phyloP scores from a whole-genome alignment of 2,329 filamentous ascomycete genomes.

The Apiospora malaysiana region DNA sequence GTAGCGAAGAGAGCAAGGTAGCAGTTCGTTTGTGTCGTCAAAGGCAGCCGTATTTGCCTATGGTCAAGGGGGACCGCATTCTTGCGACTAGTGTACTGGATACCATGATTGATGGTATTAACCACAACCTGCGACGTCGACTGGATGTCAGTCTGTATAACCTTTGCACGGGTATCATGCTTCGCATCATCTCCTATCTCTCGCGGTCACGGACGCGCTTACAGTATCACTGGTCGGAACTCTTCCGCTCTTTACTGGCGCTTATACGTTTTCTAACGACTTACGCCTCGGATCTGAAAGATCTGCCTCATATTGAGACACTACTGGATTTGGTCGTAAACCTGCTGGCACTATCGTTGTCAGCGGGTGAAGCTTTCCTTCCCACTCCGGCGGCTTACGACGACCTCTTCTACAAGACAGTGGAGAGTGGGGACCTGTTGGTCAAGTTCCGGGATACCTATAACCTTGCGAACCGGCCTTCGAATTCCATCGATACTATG shows the following conservation, averaged over 20 bases:
- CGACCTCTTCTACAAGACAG: conserved; percentile 97
- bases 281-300: conserved; percentile 79
- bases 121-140: conserved; percentile 87
- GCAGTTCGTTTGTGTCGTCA: conserved; percentile 87
- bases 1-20: conserved; percentile 76
- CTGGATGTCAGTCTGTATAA: conserved; percentile 87
- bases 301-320: conserved; percentile 70
- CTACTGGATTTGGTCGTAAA: conserved; percentile 82
- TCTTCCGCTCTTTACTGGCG: conserved; percentile 88
- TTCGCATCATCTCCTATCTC: conserved; percentile 83
- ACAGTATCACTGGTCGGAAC: conserved; percentile 90
- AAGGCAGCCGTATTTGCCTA: conserved; percentile 81
- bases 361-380: conserved; percentile 87
- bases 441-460: conserved; percentile 84
- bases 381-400: conserved; percentile 89
- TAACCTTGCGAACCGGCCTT: conserved; percentile 59
- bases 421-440: conserved; percentile 86
- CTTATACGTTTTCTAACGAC: conserved; percentile 90
- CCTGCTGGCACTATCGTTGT: conserved; percentile 82
- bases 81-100: conserved; percentile 81
- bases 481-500: conserved; percentile 81
- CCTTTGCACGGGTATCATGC: conserved; percentile 79
- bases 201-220: conserved; percentile 82
- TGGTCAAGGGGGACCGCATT: conserved; percentile 74
- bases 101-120: conserved; percentile 87